Base-by-base conservation (phyloP, 257 asterid species). In the Lantana camara region DNA sequence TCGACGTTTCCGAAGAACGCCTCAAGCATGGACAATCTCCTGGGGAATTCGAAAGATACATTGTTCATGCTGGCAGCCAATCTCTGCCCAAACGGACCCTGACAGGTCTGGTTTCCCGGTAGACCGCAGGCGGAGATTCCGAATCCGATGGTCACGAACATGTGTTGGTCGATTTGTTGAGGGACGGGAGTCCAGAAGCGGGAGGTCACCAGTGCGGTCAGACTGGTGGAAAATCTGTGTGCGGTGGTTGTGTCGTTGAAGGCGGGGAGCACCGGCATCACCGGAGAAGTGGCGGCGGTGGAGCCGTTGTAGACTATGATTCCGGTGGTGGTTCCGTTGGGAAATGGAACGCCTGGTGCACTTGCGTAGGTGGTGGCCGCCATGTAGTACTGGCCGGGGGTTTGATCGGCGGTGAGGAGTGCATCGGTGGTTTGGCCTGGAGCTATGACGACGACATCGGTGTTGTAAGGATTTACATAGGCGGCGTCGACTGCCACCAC, bases 391-490 rank as follows among this genome's bases (percentile, higher is more conserved):
- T 72, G 66, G 10, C 70, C 81, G 1, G 80, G 82, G 0, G 69
- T 41, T 57, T 83, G 93, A 16, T 84, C 71, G 23, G 95, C 83
- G 11, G 72, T 69, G 22, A 89, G 23, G 55, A 89, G 82, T 15
- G 82, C 91, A 22, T 86, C 95, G 50, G 80, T 66, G 23, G 95
- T 89, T 32, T 89, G 97, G 0, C 95, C 95, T 12, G 95, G 95
- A 3, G 82, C 85, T 8, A 74, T 38, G 3, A 81, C 80, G 1
- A 89, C 83, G 0, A 89, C 97, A 23, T 86, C 95, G 1, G 97
- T 86, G 37, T 41, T 63, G 66, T 82, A 89, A 9, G 91, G 95
- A 29, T 76, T 73, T 0, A 89, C 82, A 79, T 89, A 89, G 15
- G 87, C 4, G 3, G 96, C 96, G n/a, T 89, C 96, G 0, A 79